Base-by-base conservation (phyloP, 139 green algal species). In the Coelastrella sp. region DNA sequence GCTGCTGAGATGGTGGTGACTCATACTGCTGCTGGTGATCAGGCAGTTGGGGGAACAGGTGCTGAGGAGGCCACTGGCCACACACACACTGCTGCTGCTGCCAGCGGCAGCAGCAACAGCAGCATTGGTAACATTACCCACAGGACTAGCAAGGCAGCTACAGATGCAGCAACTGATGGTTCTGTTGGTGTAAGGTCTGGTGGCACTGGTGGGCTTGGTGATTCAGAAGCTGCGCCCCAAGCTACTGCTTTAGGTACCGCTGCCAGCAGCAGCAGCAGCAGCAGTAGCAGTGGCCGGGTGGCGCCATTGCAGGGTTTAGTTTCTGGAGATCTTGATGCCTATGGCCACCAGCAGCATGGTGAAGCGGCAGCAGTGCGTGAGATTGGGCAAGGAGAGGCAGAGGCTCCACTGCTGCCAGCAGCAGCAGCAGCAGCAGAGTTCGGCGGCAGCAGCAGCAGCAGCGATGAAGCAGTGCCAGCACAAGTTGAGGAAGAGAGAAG, bases 381-480 rank as follows among this genome's bases (percentile, higher is more conserved):
- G 15, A n/a, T 76, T 76, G 68, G 15, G 9, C 15, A 14, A 70
- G 63, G 12, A 22, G 63, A 70, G 12, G 63, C 12, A 17, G 63
- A 22, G 63, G 63, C 63, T 19, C 68, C 68, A 76, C 68, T 76
- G 68, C 68, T 80, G 74, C 24, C 74, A 80, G 74, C 74, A 0
- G 68, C 68, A 9, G 63, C 63, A 14, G 63, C 63, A 22, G 63
- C 63, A 14, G 15, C 12, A 14, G 12, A 6, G 3, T 14, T 14
- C 63, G 35, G 68, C 68, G 24, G 68, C 68, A 76, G 68, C 68
- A 76, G 68, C 68, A 76, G 68, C 68, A 80, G 25, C 74, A 58
- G 25, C 1, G 74, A 58, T n/a, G 24, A n/a, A 59, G 74, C 25
- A 59, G 63, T 22, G 63, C 12, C 63, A 72, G 74, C 9, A 58